Percentiles rank a stretch among this genome's conserved stretches.
These are phyloP conservation scores for Colletotrichum sp. DNA, from an alignment of 2,329 filamentous ascomycete species.

Conservation along the genomic window DNA sequence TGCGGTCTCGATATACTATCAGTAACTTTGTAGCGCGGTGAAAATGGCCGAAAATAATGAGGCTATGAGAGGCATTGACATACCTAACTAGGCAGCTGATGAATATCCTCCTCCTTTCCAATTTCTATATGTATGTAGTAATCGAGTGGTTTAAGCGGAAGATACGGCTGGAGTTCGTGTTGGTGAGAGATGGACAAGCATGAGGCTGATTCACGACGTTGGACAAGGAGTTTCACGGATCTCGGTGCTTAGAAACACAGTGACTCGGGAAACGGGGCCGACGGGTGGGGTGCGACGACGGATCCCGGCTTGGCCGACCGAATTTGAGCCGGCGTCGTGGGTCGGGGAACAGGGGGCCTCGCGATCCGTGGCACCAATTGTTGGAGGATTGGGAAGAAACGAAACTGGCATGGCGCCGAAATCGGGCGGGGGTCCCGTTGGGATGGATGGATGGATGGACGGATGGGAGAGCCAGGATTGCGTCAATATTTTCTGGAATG, in stretches of 20 bases:
- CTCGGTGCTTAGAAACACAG: not conserved
- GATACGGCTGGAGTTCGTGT: not conserved
- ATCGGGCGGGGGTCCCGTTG: not conserved
- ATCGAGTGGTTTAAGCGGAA: not conserved
- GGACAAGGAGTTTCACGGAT: not conserved
- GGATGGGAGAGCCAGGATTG: not conserved
- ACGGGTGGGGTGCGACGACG: not conserved
- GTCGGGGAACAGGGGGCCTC: not conserved
- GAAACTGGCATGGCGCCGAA: not conserved
- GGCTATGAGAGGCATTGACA: too few relatives aligned
- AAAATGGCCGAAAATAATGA: too few relatives aligned
- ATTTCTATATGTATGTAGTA: not conserved
- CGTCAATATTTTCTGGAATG: not conserved
- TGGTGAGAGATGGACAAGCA: not conserved
- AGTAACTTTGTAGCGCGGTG: too few relatives aligned
- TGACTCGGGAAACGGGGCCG: not conserved
- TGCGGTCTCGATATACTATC: too few relatives aligned
- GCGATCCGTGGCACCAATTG: not conserved
- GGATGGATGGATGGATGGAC: not conserved
- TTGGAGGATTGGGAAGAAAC: not conserved
- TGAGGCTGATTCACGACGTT: not conserved
- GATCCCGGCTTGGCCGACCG: conserved; percentile 8
- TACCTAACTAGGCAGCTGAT: too few relatives aligned
- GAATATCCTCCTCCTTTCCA: not conserved
- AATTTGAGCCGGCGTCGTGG: not conserved